Evolutionary conservation across 2,329 filamentous ascomycete genomes (phyloP), one percentile per base, ranked within the genome.

Genomic region (Falciphora oryzae): DNA sequence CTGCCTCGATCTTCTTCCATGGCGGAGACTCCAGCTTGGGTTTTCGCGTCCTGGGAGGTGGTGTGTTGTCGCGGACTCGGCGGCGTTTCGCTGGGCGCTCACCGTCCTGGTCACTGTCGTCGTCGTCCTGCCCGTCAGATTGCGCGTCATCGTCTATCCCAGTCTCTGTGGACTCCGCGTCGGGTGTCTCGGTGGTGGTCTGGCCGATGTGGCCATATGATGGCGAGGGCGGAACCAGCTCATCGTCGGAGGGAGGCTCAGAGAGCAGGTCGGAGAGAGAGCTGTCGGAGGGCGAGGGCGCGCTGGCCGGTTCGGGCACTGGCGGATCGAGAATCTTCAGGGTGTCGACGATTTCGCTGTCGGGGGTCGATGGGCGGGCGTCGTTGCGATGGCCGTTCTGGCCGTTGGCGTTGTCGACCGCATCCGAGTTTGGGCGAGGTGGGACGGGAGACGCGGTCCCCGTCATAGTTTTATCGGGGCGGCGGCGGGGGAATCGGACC

Each of bases 1-100:
- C 91, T 57, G 90, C 92, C 66, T 85, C 85, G 67, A 91, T 85
- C 72, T 87, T 91, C 80, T 95, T 98, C 95, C 95, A 99, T 28
- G 95, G 95, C 69, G 95, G 95, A 68, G 94, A 98, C 66, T 84
- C 82, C 63, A 80, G 78, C 77, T 88, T 80, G 22, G 74, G 71
- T 72, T 76, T 71, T 67, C 80, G 76, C 67, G 80, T 74, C 66
- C 76, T 68, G 65, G 65, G 71, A 4, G 75, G 72, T 0, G 68
- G 66, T n/a, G 69, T 67, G 71, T 72, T 44, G 80, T 83, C 67
- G 74, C 78, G 80, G 35, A 85, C 81, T 73, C 87, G 87, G 67
- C 87, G 87, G 73, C 89, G 86, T 76, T 93, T 93, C 22, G 80
- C 75, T 31, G 86, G 85, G 64, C 80, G 65, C 59, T 64, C 44